These are phyloP conservation scores for Debaryomycetaceae sp. DNA, from an alignment of 1,139 yeast genomes.

Conservation along the genomic window DNA sequence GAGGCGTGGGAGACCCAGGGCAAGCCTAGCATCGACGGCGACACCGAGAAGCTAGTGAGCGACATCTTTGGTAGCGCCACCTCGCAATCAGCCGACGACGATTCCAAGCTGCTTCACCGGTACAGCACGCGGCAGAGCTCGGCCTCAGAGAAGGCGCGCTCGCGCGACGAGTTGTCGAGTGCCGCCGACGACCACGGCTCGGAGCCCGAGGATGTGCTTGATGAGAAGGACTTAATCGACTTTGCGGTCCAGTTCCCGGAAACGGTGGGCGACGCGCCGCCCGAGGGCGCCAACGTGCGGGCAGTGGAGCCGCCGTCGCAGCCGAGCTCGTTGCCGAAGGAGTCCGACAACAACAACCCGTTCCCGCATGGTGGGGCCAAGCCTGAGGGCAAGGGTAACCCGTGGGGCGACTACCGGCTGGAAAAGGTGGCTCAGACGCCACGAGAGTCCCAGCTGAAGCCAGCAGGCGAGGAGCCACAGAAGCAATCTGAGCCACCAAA, in stretches of 20 bases:
- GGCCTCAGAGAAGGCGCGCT: constrained; percentile 8
- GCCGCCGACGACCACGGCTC: background rate
- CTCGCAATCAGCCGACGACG: constrained; percentile 5
- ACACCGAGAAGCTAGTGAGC: constrained; percentile 38
- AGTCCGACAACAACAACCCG: too few relatives aligned
- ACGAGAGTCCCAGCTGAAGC: too few relatives aligned
- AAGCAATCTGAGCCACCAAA: too few relatives aligned
- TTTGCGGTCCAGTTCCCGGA: constrained; percentile 9
- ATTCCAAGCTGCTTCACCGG: constrained; percentile 1
- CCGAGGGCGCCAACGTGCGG: too few relatives aligned
- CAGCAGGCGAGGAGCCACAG: too few relatives aligned
- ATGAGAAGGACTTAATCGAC: constrained; percentile 8
- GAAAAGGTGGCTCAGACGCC: too few relatives aligned
- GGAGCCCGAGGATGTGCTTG: constrained; percentile 2
- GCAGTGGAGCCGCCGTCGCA: background rate
- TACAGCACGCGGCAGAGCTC: constrained; percentile 10
- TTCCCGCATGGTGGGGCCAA: too few relatives aligned
- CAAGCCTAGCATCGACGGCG: constrained; percentile 14
- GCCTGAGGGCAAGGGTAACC: too few relatives aligned
- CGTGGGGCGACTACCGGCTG: too few relatives aligned
- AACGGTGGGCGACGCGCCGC: constrained; percentile 2
- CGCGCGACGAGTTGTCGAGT: constrained; percentile 4
- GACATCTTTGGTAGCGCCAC: constrained; percentile 26
- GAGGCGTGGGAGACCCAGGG: constrained; percentile 35
- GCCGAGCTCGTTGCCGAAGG: too few relatives aligned